phyloP scores from a whole-genome alignment of 78 protist species.

The Creolimax fragrantissima region DNA sequence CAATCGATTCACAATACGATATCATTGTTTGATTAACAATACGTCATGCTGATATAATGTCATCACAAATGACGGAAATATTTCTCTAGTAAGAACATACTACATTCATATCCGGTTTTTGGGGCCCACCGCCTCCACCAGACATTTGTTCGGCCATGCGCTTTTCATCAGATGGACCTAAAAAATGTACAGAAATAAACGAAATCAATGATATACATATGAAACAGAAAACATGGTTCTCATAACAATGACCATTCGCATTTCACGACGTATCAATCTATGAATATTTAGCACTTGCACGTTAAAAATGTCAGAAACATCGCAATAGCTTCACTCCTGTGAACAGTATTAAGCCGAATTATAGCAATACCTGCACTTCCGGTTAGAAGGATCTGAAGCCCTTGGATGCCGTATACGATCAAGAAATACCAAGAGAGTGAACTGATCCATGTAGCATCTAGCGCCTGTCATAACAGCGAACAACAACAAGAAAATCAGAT shows the following conservation, averaged over 20 bases:
- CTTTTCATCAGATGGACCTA: background rate
- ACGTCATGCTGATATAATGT: too few species aligned
- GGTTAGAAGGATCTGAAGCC: background rate
- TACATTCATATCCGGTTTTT: background rate
- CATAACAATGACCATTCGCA: background rate
- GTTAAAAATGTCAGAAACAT: too few species aligned
- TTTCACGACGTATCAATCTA: too few species aligned
- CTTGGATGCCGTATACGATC: background rate
- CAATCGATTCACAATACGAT: too few species aligned
- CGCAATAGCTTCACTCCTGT: too few species aligned
- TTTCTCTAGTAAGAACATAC: too few species aligned
- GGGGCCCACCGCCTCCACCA: background rate
- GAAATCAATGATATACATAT: background rate
- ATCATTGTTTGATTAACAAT: too few species aligned
- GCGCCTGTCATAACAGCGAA: too few species aligned
- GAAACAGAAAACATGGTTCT: background rate
- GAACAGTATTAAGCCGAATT: too few species aligned
- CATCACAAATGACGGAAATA: too few species aligned
- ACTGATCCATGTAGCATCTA: slow-evolving; percentile 3
- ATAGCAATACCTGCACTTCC: slow-evolving; percentile 5
- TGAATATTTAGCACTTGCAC: too few species aligned
- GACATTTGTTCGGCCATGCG: background rate
- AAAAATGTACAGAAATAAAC: background rate
- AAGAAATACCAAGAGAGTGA: background rate
- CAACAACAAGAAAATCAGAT: too few species aligned